Conservation (phyloP, 192 early-diverging fungal species). For the Coemansia sp. region DNA sequence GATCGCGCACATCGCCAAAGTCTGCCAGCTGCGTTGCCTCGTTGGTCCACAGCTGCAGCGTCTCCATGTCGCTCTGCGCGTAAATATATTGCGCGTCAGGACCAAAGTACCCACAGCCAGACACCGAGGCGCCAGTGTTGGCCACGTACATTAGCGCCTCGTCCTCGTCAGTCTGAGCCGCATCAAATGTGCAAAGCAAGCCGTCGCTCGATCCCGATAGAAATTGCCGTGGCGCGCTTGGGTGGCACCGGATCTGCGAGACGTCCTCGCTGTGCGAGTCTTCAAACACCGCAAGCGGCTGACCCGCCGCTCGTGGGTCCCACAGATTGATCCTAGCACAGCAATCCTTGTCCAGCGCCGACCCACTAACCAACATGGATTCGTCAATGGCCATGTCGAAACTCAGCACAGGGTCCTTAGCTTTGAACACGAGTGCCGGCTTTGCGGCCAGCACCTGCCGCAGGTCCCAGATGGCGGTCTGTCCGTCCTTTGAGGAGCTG, state of each 20-base stretch:
- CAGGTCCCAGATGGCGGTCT: slow-evolving; percentile 68
- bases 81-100: slow-evolving; percentile 86
- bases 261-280: slow-evolving; percentile 76
- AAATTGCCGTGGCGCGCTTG: slow-evolving; percentile 51
- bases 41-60: slow-evolving; percentile 72
- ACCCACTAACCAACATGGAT: slow-evolving; percentile 28
- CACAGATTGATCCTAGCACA: slow-evolving; percentile 48
- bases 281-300: slow-evolving; percentile 22
- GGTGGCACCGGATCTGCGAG: slow-evolving; percentile 72
- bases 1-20: slow-evolving; percentile 81
- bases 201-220: slow-evolving; percentile 74
- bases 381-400: slow-evolving; percentile 46
- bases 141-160: slow-evolving; percentile 81
- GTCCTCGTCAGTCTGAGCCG: slow-evolving; percentile 76
- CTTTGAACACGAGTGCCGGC: slow-evolving; percentile 27
- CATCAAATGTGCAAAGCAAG: slow-evolving; percentile 72
- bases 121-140: slow-evolving; percentile 80
- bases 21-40: slow-evolving; percentile 53
- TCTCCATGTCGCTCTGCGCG: slow-evolving; percentile 86
- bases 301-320: slow-evolving; percentile 18
- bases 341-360: slow-evolving; percentile 26
- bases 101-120: slow-evolving; percentile 88
- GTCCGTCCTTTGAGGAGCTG: slow-evolving; percentile 62
- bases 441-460: slow-evolving; percentile 30
- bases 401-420: slow-evolving; percentile 54